Evolutionary conservation across 805 yeast species (phyloP), one percentile per base, ranked within the genome.

Genomic region (Metschnikowia lochheadii): DNA sequence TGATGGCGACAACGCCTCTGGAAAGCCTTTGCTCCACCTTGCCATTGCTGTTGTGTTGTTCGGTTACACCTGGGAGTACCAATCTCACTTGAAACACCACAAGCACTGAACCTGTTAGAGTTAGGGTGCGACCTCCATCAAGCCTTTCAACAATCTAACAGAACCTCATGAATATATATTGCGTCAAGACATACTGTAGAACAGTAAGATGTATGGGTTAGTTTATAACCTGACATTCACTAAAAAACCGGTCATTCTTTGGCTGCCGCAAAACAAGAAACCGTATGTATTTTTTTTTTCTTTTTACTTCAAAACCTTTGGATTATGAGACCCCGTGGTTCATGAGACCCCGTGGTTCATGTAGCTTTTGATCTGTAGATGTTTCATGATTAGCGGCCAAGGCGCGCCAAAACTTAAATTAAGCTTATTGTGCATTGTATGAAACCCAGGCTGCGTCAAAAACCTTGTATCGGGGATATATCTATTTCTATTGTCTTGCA

Each of bases 41-140:
- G 85, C 89, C 55, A 65, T 80, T 51, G 81, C 80, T 68, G 70
- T 89, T 70, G 69, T 89, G 60, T 68, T 80, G 57, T 76, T 87
- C 53, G 97, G 97, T 65, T 91, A 91, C 86, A 79, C 89, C 57
- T 77, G 89, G 76, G 97, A 91, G 78, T 91, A 91, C 83, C 87
- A 85, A 79, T 82, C 89, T 84, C 97, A 92, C 78, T 82, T 74
- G 68, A 73, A 73, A 65, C 77, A 72, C 66, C 61, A 58, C 61
- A 58, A 58, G 61, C 59, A 56, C 26, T 36, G 40, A 37, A 37
- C 14, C 40, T 21, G 14, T 20, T 20, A 21, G 40, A 20, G 6
- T 11, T 13, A 18, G 40, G 38, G 20, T 15, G 29, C 10, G 36
- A 34, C 13, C 38, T 35, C 38, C 3, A 37, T 6, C 15, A 13